Evolutionary conservation across 371 early-diverging fungal genomes (phyloP).

Genomic region (Mucor irregularis): DNA sequence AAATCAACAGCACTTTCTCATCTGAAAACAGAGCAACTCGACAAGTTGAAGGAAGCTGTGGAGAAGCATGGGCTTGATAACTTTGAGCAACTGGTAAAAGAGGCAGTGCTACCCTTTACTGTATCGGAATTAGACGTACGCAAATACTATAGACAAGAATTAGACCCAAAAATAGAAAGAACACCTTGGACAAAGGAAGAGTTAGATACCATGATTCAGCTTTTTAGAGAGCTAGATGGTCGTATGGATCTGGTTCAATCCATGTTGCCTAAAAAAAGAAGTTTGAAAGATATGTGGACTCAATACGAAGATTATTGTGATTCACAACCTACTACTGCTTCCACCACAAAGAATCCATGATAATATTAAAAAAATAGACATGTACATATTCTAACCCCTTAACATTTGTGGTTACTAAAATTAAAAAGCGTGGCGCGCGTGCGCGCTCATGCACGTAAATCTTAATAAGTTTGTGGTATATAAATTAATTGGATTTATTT

Average conservation of each 20-base stretch:
- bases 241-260: conserved; percentile 5
- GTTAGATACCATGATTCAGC: background rate
- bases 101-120: background rate
- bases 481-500: background rate
- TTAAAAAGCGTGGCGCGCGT: too few species aligned
- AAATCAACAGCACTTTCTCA: background rate
- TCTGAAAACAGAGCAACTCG: background rate
- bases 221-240: conserved; percentile 3
- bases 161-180: conserved; percentile 1
- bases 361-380: too few species aligned
- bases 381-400: too few species aligned
- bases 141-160: conserved; percentile 1
- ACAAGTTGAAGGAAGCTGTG: background rate
- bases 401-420: too few species aligned
- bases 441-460: too few species aligned
- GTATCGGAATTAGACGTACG: background rate
- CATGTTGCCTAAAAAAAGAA: conserved; percentile 1
- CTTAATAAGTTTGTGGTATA: too few species aligned
- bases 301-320: background rate
- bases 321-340: too few species aligned
- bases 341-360: too few species aligned
- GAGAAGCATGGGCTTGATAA: background rate
- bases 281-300: conserved; percentile 2
- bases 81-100: background rate
- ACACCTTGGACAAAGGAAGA: background rate